A percentile compares a stretch with the other conserved stretches of the same genome.
phyloP scores from a whole-genome alignment of 2,329 filamentous ascomycete genomes.

The Ophiostoma sp. region DNA sequence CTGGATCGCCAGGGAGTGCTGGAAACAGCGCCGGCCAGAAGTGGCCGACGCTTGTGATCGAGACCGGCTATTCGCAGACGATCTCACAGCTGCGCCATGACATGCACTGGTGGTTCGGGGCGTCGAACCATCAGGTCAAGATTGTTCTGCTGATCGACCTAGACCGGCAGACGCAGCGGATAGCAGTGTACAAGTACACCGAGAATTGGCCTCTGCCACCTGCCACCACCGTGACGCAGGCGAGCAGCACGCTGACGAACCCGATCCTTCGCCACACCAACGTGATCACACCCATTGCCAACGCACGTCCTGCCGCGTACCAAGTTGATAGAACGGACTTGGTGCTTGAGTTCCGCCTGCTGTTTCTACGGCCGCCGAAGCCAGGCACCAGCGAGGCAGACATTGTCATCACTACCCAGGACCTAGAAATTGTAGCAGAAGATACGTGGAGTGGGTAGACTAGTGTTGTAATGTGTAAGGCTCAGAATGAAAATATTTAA shows the following conservation, averaged over 20 bases:
- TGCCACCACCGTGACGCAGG: not conserved
- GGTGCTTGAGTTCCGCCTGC: not conserved
- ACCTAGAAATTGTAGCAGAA: not conserved
- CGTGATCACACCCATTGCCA: not conserved
- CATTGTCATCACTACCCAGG: not conserved
- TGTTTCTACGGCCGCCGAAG: not conserved
- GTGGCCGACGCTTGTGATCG: slow-evolving; percentile 10
- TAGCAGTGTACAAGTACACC: not conserved
- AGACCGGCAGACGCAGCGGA: not conserved
- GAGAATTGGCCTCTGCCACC: not conserved
- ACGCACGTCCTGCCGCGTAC: not conserved
- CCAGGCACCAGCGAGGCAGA: not conserved
- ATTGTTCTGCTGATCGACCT: slow-evolving; percentile 6
- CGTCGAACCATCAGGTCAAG: slow-evolving; percentile 5
- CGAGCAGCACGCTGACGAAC: not conserved
- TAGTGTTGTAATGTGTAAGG: too few relatives aligned
- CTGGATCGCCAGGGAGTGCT: not conserved
- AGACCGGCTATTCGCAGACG: not conserved
- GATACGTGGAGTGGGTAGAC: not conserved
- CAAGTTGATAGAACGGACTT: not conserved
- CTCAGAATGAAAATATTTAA: too few relatives aligned
- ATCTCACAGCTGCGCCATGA: not conserved
- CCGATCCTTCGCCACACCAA: not conserved
- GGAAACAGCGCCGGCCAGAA: not conserved
- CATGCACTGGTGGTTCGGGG: slow-evolving; percentile 8